Conservation (phyloP, 768 basidiomycete genomes). For the Xanthoconium stramineum region DNA sequence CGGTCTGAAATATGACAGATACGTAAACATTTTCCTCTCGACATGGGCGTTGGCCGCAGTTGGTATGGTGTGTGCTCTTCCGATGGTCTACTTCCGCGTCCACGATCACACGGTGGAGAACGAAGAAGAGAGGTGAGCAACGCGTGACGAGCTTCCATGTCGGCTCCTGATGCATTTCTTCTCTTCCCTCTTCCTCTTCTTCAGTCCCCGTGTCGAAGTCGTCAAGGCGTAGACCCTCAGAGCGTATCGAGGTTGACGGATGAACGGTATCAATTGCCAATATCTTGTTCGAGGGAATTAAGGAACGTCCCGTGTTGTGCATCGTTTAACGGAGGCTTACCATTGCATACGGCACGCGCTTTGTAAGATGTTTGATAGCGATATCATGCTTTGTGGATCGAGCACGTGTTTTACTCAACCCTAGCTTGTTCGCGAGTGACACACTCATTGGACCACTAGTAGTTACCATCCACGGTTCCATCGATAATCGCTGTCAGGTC, state of each 20-base stretch:
- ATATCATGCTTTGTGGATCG: too few relatives aligned
- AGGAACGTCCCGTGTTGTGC: too few relatives aligned
- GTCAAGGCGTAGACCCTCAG: not conserved
- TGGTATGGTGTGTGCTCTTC: conserved; percentile 64
- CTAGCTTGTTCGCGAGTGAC: too few relatives aligned
- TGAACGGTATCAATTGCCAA: not conserved
- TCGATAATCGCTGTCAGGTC: too few relatives aligned
- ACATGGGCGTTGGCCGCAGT: conserved; percentile 67
- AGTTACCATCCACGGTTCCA: too few relatives aligned
- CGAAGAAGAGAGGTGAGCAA: conserved; percentile 52
- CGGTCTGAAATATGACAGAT: conserved; percentile 27
- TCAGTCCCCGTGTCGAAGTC: not conserved
- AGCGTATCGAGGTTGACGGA: not conserved
- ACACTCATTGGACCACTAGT: too few relatives aligned
- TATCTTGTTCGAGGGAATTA: not conserved
- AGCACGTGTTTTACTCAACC: too few relatives aligned
- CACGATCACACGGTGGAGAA: conserved; percentile 48
- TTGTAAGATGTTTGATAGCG: too few relatives aligned
- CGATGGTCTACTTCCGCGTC: conserved; percentile 72
- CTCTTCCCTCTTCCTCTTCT: too few relatives aligned
- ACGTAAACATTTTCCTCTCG: conserved; percentile 71
- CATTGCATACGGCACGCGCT: too few relatives aligned
- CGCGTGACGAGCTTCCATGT: too few relatives aligned
- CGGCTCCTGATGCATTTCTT: not conserved
- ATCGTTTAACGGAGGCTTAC: too few relatives aligned